phyloP scores from a whole-genome alignment of 1,139 yeast species.

The Pichia sp. region DNA sequence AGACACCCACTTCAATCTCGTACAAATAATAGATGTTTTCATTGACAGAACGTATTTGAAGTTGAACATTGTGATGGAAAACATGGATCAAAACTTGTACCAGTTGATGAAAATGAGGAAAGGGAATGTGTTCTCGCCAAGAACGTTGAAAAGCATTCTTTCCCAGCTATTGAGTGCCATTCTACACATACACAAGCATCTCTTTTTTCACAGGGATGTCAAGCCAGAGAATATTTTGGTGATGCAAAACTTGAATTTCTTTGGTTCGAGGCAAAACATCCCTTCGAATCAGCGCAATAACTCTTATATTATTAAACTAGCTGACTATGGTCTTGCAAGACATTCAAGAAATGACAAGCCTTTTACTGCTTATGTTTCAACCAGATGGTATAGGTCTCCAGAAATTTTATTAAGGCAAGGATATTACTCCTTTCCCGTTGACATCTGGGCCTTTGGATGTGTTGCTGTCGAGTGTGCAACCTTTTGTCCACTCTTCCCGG shows the following conservation, averaged over 20 bases:
- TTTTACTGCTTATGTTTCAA: slow-evolving; percentile 80
- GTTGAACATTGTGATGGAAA: slow-evolving; percentile 83
- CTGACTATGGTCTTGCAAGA: slow-evolving; percentile 90
- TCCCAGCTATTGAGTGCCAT: slow-evolving; percentile 72
- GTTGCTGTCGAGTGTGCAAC: slow-evolving; percentile 79
- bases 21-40: slow-evolving; percentile 74
- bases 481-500: slow-evolving; percentile 79
- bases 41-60: slow-evolving; percentile 55
- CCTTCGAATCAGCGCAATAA: slow-evolving; percentile 41
- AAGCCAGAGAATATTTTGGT: slow-evolving; percentile 77
- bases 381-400: slow-evolving; percentile 96
- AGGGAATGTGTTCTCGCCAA: slow-evolving; percentile 46
- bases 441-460: slow-evolving; percentile 92
- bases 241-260: slow-evolving; percentile 51
- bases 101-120: slow-evolving; percentile 63
- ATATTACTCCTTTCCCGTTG: slow-evolving; percentile 70
- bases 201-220: slow-evolving; percentile 84
- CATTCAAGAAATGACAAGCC: slow-evolving; percentile 49
- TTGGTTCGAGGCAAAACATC: slow-evolving; percentile 39
- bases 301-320: slow-evolving; percentile 68
- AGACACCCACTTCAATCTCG: slow-evolving; percentile 67
- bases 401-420: slow-evolving; percentile 73
- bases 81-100: slow-evolving; percentile 75
- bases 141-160: slow-evolving; percentile 60
- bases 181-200: slow-evolving; percentile 70